Conservation (phyloP, 148 eudicot genomes). For the Rhododendron simsii region DNA sequence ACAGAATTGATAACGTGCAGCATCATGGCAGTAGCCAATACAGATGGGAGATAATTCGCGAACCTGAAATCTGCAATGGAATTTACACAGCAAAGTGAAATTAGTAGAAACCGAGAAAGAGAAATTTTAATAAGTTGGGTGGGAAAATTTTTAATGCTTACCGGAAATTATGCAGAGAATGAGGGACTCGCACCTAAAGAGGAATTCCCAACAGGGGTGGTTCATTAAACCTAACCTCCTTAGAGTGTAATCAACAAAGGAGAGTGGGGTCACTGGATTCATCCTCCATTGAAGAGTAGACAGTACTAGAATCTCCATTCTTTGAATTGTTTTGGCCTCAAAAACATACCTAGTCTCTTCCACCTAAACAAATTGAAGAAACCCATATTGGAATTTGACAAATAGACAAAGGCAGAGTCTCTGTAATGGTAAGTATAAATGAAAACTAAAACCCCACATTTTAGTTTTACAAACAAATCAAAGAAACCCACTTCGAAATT, state of each 20-base stretch:
- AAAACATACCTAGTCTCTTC: slow-evolving; percentile 56
- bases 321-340: slow-evolving; percentile 60
- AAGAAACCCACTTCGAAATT: too few relatives aligned
- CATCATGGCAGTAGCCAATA: slow-evolving; percentile 60
- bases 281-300: slow-evolving; percentile 67
- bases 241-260: slow-evolving; percentile 54
- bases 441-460: too few relatives aligned
- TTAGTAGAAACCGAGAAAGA: not conserved
- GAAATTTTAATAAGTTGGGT: not conserved
- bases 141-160: slow-evolving; percentile 10
- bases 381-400: not conserved
- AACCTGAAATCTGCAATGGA: slow-evolving; percentile 50
- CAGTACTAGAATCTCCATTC: slow-evolving; percentile 67
- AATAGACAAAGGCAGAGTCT: not conserved
- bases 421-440: too few relatives aligned
- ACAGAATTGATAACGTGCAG: slow-evolving; percentile 40
- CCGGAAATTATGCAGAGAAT: slow-evolving; percentile 49
- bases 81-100: not conserved
- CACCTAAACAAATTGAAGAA: slow-evolving; percentile 28
- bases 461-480: too few relatives aligned
- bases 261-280: slow-evolving; percentile 72
- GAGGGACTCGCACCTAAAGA: slow-evolving; percentile 45
- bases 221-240: slow-evolving; percentile 49
- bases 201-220: slow-evolving; percentile 36
- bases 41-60: slow-evolving; percentile 54